A percentile compares a stretch with the other conserved stretches of the same genome.
These are phyloP conservation scores for Lipomyces yamanashiensis DNA, from an alignment of 805 yeast species.

Conservation along the genomic window DNA sequence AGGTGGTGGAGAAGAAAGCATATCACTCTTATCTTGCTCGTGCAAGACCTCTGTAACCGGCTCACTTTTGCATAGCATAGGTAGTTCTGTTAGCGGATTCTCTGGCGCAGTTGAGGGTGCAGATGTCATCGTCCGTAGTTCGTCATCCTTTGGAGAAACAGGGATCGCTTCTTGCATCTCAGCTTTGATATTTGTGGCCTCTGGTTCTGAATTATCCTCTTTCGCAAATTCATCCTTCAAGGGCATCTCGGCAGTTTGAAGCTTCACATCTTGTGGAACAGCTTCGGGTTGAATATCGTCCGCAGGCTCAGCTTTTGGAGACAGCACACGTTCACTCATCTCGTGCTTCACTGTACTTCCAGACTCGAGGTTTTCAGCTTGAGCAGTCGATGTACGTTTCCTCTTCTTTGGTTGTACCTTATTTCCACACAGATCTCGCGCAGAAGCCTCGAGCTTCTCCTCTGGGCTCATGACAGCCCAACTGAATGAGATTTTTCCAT, in stretches of 20 bases:
- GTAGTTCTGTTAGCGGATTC: too few relatives aligned
- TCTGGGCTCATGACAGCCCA: constrained; percentile 31
- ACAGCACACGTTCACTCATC: neutral
- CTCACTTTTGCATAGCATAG: neutral
- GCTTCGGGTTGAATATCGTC: too few relatives aligned
- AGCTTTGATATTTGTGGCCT: neutral
- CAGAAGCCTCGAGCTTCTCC: constrained; percentile 9
- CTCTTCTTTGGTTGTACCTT: neutral
- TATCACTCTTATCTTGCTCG: neutral
- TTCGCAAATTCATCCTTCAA: neutral
- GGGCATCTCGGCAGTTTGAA: too few relatives aligned
- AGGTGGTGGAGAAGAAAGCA: constrained; percentile 4
- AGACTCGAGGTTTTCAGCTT: neutral
- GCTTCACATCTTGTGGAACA: too few relatives aligned
- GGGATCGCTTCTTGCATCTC: neutral
- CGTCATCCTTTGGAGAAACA: neutral
- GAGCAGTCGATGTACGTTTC: neutral
- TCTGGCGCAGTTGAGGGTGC: too few relatives aligned
- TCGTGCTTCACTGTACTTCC: neutral
- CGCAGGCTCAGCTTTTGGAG: too few relatives aligned
- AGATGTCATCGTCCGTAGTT: neutral
- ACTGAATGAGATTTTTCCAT: constrained; percentile 14
- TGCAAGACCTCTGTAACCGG: neutral
- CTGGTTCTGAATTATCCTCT: neutral
- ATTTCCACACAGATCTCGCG: neutral